phyloP scores from a whole-genome alignment of 2,329 filamentous ascomycete species.

The Gnomoniopsis smithogilvyi region DNA sequence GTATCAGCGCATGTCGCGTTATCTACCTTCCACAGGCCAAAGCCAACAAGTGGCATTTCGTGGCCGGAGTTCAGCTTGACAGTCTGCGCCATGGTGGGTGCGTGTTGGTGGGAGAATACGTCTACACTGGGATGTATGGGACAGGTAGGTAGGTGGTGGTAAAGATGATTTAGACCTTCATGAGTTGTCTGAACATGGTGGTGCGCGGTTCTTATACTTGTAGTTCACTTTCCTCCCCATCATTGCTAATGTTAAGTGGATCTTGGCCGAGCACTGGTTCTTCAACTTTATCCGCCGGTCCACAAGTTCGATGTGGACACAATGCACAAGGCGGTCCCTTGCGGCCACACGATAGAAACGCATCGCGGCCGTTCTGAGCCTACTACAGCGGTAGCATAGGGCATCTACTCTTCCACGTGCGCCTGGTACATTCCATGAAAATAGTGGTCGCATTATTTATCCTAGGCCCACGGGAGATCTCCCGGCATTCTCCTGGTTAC shows the following conservation, averaged over 20 bases:
- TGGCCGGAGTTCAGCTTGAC: conserved; percentile 64
- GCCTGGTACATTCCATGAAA: not conserved
- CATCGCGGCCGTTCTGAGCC: conserved; percentile 4
- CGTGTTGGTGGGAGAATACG: too few relatives aligned
- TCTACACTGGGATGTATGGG: too few relatives aligned
- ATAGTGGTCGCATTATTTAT: not conserved
- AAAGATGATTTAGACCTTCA: too few relatives aligned
- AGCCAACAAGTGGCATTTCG: conserved; percentile 73
- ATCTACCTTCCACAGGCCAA: conserved; percentile 81
- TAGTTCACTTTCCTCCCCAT: too few relatives aligned
- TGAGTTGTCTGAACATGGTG: too few relatives aligned
- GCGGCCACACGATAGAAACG: not conserved
- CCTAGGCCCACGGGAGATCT: too few relatives aligned
- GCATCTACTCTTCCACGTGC: not conserved
- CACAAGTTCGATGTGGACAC: conserved; percentile 12
- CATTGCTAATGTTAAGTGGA: conserved; percentile 1
- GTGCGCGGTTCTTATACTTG: conserved; percentile 10
- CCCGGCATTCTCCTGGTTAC: not conserved
- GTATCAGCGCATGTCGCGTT: conserved; percentile 69
- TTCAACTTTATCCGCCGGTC: conserved; percentile 12
- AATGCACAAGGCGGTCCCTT: conserved; percentile 6
- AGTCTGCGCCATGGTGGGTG: conserved; percentile 18
- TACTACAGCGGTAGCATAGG: too few relatives aligned
- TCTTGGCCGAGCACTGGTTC: not conserved
- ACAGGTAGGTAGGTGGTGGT: too few relatives aligned